Base-by-base conservation (phyloP, 345 rosid species). In the Euphorbia peplus region DNA sequence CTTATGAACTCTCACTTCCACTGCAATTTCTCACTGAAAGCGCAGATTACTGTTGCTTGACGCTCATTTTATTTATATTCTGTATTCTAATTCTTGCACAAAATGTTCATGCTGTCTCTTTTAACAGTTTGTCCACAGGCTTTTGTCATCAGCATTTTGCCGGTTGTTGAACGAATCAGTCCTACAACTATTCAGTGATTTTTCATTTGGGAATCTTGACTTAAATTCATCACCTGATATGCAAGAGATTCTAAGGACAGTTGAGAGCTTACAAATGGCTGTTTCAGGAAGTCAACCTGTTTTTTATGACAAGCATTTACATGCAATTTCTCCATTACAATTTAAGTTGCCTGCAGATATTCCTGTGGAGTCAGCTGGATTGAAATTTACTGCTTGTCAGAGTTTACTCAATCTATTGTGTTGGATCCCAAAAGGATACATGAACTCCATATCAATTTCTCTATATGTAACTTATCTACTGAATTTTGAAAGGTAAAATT, bases 101-200 rank as follows among this genome's bases (percentile, higher is more conserved):
- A 15, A 28, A 12, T 42, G 25, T 51, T 86, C 58, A 75, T 64
- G 66, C 63, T 50, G 37, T 62, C 73, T 71, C 64, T 68, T 80
- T 67, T 65, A 67, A 81, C 85, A 95, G 99, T 86, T 91, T 86
- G 93, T 91, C 73, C 72, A 86, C 90, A 95, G 97, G 86, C 82
- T 84, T 78, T 75, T 95, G 78, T 86, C 93, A 53, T 79, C 86
- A 29, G 83, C 82, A 63, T 81, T 85, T 74, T 87, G 88, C 67
- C 77, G 58, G 56, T 53, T 84, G 54, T 74, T 95, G 73, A 84
- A 84, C 83, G 80, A 78, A 44, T 80, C 77, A 67, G 80, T 75
- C 29, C 72, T 72, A 6, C 19, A 63, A 13, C 48, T 84, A 66
- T 80, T 81, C 77, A 24, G 68, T 47, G 69, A 70, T 48, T 67